Conservation (phyloP, 805 yeast genomes). For the Cyberlindnera suaveolens region DNA sequence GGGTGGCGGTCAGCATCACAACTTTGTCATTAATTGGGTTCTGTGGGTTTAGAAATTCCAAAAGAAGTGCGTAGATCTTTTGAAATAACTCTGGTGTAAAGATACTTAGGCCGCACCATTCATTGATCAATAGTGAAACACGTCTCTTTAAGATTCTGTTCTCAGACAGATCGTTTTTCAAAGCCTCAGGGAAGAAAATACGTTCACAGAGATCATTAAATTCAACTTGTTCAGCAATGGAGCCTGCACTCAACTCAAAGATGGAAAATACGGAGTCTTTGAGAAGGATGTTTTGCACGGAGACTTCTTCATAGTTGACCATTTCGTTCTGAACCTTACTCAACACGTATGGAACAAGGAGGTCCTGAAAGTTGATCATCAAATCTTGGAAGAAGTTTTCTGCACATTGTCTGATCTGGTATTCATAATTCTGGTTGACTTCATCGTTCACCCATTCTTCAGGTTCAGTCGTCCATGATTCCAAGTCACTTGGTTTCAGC, state of each 20-base stretch:
- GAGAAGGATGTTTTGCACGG: conserved; percentile 47
- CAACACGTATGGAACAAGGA: conserved; percentile 49
- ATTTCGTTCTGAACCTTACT: conserved; percentile 46
- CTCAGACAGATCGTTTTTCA: conserved; percentile 38
- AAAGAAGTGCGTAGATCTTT: conserved; percentile 52
- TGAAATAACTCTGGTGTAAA: conserved; percentile 47
- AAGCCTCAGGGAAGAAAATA: conserved; percentile 60
- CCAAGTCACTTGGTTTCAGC: conserved; percentile 69
- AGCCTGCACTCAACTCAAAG: conserved; percentile 70
- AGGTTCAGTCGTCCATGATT: conserved; percentile 78
- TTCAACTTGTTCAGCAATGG: conserved; percentile 58
- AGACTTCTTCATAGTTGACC: conserved; percentile 24
- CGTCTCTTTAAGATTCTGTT: conserved; percentile 67
- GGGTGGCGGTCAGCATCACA: conserved; percentile 70
- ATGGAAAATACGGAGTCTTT: conserved; percentile 78
- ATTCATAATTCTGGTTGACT: conserved; percentile 71
- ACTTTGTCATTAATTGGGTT: conserved; percentile 62
- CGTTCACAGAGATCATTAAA: conserved; percentile 58
- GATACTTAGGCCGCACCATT: conserved; percentile 72
- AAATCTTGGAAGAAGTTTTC: conserved; percentile 78
- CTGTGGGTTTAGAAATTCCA: conserved; percentile 39
- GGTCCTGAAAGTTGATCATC: conserved; percentile 53
- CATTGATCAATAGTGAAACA: conserved; percentile 66
- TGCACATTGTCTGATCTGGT: conserved; percentile 79
- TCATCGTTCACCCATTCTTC: conserved; percentile 93